Base-by-base conservation (phyloP, 2,329 filamentous ascomycete genomes). In the Diaporthe sp. region DNA sequence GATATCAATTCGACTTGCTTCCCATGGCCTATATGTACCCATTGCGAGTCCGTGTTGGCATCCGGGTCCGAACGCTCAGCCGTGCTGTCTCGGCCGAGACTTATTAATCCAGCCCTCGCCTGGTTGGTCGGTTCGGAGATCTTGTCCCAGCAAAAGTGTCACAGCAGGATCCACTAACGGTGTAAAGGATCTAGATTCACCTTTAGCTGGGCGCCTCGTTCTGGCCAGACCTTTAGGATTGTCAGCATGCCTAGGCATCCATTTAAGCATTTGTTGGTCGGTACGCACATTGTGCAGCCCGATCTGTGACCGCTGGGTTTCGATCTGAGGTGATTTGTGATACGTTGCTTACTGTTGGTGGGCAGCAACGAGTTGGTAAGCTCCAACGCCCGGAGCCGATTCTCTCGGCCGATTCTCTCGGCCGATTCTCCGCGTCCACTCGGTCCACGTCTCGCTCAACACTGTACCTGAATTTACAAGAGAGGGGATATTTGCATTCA, bases 71-170 rank as follows among this genome's bases (percentile, higher is more conserved):
- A 49, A 44, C 2, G 17, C 44, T 34, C 28, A 37, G 25, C 61
- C 61, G 25, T n/a, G 10, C 10, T 34, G 6, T 51, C 61, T 67
- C 61, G 61, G 61, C 61, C 61, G 61, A 67, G 42, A 67, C 61
- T 67, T 51, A 67, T 17, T 51, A 49, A 67, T 67, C 28, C 42
- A 34, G 15, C 60, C n/a, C 12, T 22, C 17, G 15, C 25, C 39
- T 63, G 37, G 60, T 47, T 47, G 60, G 61, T 22, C 25, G 6
- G 12, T n/a, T 13, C 4, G 8, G 22, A 60, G 20, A n/a, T 39
- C 57, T 12, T 49, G 60, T 49, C 61, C 44, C 44, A 51, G 63
- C 28, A 31, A 51, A 28, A 17, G 12, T 15, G 28, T 9, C 44
- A 17, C 61, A n/a, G 20, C 61, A 67, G 63, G 63, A 67, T 67